A percentile compares a stretch with the other conserved stretches of the same genome.
These are phyloP conservation scores for Corymbia citriodora DNA, from an alignment of 441 rosid genomes.

Conservation along the genomic window DNA sequence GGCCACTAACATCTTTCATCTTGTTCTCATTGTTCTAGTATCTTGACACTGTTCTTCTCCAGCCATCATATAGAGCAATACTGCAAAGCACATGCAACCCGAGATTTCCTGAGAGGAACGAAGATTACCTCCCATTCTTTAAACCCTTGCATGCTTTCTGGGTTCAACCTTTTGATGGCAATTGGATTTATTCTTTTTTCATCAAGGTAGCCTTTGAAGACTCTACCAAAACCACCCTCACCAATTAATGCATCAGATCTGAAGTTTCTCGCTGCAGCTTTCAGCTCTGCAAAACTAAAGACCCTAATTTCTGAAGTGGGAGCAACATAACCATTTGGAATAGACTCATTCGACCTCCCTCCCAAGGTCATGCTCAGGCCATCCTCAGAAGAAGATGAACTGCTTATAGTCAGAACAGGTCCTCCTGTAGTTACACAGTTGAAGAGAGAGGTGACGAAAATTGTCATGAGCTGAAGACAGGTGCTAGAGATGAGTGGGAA, in stretches of 20 bases:
- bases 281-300: not conserved
- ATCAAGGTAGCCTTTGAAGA: not conserved
- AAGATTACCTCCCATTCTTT: not conserved
- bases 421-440: not conserved
- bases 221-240: not conserved
- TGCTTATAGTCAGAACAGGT: not conserved
- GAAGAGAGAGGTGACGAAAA: not conserved
- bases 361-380: not conserved
- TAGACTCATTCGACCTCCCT: not conserved
- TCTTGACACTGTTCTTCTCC: not conserved
- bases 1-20: not conserved
- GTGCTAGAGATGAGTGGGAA: not conserved
- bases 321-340: not conserved
- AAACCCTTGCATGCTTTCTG: not conserved
- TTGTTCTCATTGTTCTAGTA: not conserved
- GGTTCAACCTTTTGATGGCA: not conserved
- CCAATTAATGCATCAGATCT: not conserved
- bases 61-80: not conserved
- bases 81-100: not conserved
- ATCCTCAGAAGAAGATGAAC: not conserved
- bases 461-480: not conserved
- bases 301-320: not conserved
- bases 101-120: not conserved
- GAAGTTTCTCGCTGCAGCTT: not conserved
- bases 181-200: fast-evolving